Conservation (phyloP, 805 yeast genomes). For the Candida morakotiae region DNA sequence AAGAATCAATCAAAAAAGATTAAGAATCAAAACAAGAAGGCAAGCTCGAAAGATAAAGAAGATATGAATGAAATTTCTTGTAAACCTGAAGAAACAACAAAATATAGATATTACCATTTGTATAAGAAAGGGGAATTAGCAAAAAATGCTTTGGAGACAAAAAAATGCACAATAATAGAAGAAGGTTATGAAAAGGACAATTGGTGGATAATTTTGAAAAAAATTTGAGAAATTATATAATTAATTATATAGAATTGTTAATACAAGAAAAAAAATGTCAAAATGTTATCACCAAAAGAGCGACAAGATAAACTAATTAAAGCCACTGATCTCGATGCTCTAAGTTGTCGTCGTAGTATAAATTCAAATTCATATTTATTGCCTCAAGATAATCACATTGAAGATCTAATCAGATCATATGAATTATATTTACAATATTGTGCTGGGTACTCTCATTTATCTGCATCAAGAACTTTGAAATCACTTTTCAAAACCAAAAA, state of each 20-base stretch:
- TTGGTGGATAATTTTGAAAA: conserved; percentile 64
- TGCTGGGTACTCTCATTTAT: conserved; percentile 33
- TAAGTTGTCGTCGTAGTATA: conserved; percentile 61
- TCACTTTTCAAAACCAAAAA: conserved; percentile 40
- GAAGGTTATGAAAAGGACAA: conserved; percentile 91
- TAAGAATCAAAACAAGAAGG: conserved; percentile 14
- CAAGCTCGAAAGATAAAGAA: conserved; percentile 5
- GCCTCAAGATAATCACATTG: conserved; percentile 33
- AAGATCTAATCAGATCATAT: conserved; percentile 31
- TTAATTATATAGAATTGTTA: not conserved
- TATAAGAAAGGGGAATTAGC: conserved; percentile 81
- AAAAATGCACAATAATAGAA: conserved; percentile 56
- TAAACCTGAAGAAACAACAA: conserved; percentile 47
- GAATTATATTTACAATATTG: conserved; percentile 34
- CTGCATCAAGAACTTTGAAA: conserved; percentile 38
- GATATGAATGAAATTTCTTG: conserved; percentile 16
- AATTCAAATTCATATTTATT: conserved; percentile 43
- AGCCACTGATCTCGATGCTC: conserved; percentile 66
- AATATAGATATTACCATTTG: conserved; percentile 83
- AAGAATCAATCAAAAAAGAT: conserved; percentile 29
- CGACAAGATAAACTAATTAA: conserved; percentile 43
- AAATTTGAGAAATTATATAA: conserved; percentile 1
- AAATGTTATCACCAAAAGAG: conserved; percentile 30
- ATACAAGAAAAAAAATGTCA: not conserved
- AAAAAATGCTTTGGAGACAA: conserved; percentile 66